Base-by-base conservation (phyloP, 331 rosid genomes). In the Rosa hybrid region DNA sequence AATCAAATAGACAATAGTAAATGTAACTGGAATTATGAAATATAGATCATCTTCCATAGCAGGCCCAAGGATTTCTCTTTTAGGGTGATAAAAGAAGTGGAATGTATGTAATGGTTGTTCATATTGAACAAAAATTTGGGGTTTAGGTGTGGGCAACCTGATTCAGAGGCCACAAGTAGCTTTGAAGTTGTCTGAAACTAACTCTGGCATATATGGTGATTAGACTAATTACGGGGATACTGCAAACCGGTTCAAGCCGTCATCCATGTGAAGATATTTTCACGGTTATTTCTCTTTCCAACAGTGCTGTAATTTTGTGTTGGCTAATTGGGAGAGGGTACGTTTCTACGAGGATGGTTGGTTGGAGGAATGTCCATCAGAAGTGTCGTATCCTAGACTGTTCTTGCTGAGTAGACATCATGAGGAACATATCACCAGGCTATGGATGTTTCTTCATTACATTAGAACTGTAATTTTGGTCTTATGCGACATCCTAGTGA, bases 11-110 rank as follows among this genome's bases (percentile, higher is more conserved):
- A 44, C 44, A 20, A 76, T 44, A 42, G 11, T 77, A 46, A 34
- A 48, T 77, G 38, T 71, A 77, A 64, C 72, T 64, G 3, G 46
- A 63, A 63, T 53, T 75, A 46, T 44, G 60, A 21, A 59, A 34
- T 20, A 9, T 13, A 39, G 38, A 4, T 30, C 17, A 42, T 23
- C 51, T 62, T 25, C 34, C 60, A 27, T 62, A 62, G 45, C 21
- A 7, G 71, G 42, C 39, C 50, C 45, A 17, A 25, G 44, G 38
- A 10, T 41, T 63, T 27, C 10, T 21, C 14, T 42, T 34, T 18
- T 49, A 2, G 34, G 59, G 13, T 18, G 30, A 50, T 17, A 50
- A n/a, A 21, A 75, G 14, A 23, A 62, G 20, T 64, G 70, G 12
- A 30, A 34, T 11, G 8, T 41, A 23, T 59, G 42, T 23, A 44